Base-by-base conservation (phyloP, 805 yeast genomes). In the Hanseniaspora clermontiae region DNA sequence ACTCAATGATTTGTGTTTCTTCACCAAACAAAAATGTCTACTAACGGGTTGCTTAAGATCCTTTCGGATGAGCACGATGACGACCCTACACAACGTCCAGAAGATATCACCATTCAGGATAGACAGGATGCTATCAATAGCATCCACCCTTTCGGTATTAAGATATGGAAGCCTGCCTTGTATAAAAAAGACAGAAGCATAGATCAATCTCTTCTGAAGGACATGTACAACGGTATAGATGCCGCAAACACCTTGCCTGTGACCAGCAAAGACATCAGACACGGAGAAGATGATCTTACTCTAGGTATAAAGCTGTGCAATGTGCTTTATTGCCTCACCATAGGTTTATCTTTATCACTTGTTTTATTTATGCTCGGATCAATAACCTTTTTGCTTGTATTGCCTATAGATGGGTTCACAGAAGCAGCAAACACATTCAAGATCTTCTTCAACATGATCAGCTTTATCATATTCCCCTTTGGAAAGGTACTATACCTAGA, bases 91-190 rank as follows among this genome's bases (percentile, higher is more conserved):
- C 31, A 19, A 12, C 45, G 31, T 14, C 45, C 45, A 6, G 45
- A 42, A 68, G 84, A 95, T 5, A 83, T 86, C 66, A 93, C 96
- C 5, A 75, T 91, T 55, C 76, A 93, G 59, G 96, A 90, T 62
- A 81, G 97, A 61, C 98, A 93, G 69, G 90, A 87, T 62, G 98
- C 98, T 15, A 93, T 93, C 66, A 93, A 93, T 66, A 82, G 86
- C 53, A 89, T 97, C 5, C 98, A 93, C 73, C 98, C 98, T 0
- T 93, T 93, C 65, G 98, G 98, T 76, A 91, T 93, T 48, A 84
- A 96, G 68, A 87, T 93, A 63, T 93, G 98, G 98, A 93, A 93
- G 66, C 98, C 98, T 1, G 96, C 97, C 2, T 73, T 93, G 57
- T 93, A 93, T 71, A 93, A 93, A 68, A 93, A 93, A 68, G 78